phyloP scores from a whole-genome alignment of 176 grass and related monocot genomes.

The Musa beccarii region DNA sequence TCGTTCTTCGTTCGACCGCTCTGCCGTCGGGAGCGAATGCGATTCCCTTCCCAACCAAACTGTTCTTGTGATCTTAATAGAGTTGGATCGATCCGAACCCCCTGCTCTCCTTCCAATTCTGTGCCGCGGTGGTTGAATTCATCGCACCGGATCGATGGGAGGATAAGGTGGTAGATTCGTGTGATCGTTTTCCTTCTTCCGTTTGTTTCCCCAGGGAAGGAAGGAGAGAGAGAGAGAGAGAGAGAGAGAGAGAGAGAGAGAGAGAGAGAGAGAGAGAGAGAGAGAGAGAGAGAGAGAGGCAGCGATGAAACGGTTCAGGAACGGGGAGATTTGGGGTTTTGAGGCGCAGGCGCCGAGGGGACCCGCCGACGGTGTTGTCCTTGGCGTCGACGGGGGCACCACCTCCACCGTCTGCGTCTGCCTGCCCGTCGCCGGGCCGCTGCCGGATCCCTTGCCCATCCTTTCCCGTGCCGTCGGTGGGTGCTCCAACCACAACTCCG shows the following conservation, averaged over 20 bases:
- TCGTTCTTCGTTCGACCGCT: neutral
- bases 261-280: neutral
- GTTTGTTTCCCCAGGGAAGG: neutral
- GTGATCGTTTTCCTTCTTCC: neutral
- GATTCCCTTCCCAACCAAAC: neutral
- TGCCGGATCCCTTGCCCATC: constrained; percentile 36
- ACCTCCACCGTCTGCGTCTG: constrained; percentile 97
- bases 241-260: no score
- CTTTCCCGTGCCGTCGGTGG: constrained; percentile 72
- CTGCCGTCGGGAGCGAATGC: neutral
- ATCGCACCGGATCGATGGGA: neutral
- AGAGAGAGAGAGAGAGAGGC: neutral
- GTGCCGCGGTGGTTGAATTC: no score
- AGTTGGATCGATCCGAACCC: neutral
- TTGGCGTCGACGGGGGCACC: constrained; percentile 86
- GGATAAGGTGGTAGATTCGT: neutral
- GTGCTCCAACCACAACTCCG: constrained; percentile 92
- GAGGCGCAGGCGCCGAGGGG: constrained; percentile 23
- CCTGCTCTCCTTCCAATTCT: neutral
- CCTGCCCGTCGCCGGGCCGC: constrained; percentile 43
- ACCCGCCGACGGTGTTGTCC: constrained; percentile 48
- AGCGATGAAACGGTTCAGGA: constrained; percentile 56
- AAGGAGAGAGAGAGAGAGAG: neutral
- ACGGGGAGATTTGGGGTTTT: constrained; percentile 44
- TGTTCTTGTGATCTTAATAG: no score